Conservation (phyloP, 495 filamentous ascomycete species). For the Aspergillus cristatus region DNA sequence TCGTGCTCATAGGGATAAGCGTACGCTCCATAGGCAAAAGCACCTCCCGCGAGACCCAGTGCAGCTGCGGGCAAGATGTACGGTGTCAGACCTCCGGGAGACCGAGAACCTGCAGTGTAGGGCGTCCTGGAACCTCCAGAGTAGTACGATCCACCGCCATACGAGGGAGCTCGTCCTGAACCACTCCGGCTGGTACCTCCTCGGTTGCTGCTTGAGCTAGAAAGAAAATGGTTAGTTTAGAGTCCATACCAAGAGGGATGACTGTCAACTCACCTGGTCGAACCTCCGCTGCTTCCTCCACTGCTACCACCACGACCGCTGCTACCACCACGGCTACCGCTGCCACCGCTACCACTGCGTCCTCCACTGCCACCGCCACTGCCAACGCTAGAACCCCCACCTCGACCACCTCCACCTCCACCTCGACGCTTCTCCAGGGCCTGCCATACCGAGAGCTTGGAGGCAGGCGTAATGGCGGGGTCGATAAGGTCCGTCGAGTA, state of each 20-base stretch:
- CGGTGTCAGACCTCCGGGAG: slow-evolving; percentile 49
- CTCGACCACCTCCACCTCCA: slow-evolving; percentile 25
- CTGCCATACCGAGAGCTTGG: slow-evolving; percentile 5
- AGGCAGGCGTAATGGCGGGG: slow-evolving; percentile 11
- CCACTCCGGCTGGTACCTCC: slow-evolving; percentile 61
- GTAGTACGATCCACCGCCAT: slow-evolving; percentile 65
- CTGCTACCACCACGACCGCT: slow-evolving; percentile 15
- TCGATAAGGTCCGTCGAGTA: slow-evolving; percentile 11
- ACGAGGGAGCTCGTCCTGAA: slow-evolving; percentile 50
- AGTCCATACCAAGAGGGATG: background rate
- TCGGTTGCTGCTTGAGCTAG: slow-evolving; percentile 27
- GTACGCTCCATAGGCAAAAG: slow-evolving; percentile 44
- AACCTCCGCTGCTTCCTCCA: slow-evolving; percentile 11
- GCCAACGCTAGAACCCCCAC: slow-evolving; percentile 18
- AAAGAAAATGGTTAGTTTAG: background rate
- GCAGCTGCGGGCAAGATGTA: slow-evolving; percentile 47
- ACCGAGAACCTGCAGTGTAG: slow-evolving; percentile 52
- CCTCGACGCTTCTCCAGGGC: slow-evolving; percentile 41
- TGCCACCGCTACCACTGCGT: slow-evolving; percentile 15
- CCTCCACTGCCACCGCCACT: slow-evolving; percentile 17
- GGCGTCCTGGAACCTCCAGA: slow-evolving; percentile 65
- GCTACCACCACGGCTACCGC: slow-evolving; percentile 12
- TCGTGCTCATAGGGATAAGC: slow-evolving; percentile 63
- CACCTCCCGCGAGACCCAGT: slow-evolving; percentile 51
- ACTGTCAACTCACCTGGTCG: slow-evolving; percentile 8